These are phyloP conservation scores for Pseudopyrenochaeta lycopersici DNA, from an alignment of 2,329 filamentous ascomycete genomes.

Conservation along the genomic window DNA sequence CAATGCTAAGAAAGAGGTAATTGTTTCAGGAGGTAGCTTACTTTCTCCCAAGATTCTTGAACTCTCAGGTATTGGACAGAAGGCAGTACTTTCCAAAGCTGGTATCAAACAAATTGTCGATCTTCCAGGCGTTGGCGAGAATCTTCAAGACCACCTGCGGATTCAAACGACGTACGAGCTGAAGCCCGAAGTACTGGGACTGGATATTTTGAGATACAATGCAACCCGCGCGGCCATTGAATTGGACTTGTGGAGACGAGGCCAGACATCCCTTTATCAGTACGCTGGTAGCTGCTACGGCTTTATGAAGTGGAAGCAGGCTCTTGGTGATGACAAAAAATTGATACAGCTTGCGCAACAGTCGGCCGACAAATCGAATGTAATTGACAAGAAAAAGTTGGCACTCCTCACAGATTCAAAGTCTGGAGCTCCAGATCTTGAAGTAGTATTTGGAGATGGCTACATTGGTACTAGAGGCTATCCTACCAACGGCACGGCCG, in stretches of 20 bases:
- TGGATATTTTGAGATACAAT: constrained; percentile 30
- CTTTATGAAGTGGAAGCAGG: constrained; percentile 55
- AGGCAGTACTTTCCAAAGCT: constrained; percentile 10
- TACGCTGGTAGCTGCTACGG: constrained; percentile 50
- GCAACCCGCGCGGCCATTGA: constrained; percentile 48
- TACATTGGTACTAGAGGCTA: constrained; percentile 52
- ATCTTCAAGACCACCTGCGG: constrained; percentile 40
- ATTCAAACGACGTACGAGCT: constrained; percentile 30
- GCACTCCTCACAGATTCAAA: constrained; percentile 44
- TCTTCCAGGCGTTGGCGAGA: constrained; percentile 32
- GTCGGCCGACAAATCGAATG: constrained; percentile 18
- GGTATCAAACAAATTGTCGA: constrained; percentile 23
- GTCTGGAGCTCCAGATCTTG: constrained; percentile 49
- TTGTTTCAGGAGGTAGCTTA: constrained; percentile 29
- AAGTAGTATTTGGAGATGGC: constrained; percentile 55
- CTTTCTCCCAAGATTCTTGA: constrained; percentile 29
- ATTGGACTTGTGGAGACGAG: constrained; percentile 44
- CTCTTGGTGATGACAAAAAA: constrained; percentile 33
- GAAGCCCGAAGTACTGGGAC: constrained; percentile 18
- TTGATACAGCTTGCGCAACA: constrained; percentile 16
- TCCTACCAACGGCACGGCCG: constrained; percentile 29
- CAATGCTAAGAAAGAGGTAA: constrained; percentile 37
- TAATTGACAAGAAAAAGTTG: constrained; percentile 24
- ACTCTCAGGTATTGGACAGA: constrained; percentile 31
- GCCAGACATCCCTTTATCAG: constrained; percentile 49